These are phyloP conservation scores for Monilinia polystroma DNA, from an alignment of 2,329 filamentous ascomycete species.

Conservation along the genomic window DNA sequence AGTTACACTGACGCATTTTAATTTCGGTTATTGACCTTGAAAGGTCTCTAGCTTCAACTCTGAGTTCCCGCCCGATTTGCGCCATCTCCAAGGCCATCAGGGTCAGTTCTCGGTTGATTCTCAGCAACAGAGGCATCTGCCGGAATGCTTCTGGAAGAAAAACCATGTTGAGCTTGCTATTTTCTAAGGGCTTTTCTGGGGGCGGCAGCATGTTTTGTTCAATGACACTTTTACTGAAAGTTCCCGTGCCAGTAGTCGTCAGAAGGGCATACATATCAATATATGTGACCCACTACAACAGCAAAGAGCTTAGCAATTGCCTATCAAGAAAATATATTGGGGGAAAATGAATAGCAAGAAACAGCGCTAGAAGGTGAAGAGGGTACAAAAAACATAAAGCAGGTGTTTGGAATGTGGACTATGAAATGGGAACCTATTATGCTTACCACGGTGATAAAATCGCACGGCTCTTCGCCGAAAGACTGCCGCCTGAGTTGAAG, in stretches of 20 bases:
- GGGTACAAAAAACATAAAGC: background rate
- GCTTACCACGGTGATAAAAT: slow-evolving; percentile 49
- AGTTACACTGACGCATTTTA: background rate
- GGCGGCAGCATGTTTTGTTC: slow-evolving; percentile 49
- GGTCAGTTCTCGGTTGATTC: slow-evolving; percentile 33
- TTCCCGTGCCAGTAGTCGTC: slow-evolving; percentile 51
- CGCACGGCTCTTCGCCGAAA: slow-evolving; percentile 47
- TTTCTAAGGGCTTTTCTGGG: slow-evolving; percentile 26
- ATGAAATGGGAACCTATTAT: background rate
- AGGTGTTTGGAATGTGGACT: background rate
- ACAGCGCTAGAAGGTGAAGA: background rate
- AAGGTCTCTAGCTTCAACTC: slow-evolving; percentile 23
- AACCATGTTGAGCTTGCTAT: background rate
- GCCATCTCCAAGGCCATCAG: slow-evolving; percentile 32
- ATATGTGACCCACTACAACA: slow-evolving; percentile 47
- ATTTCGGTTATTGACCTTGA: background rate
- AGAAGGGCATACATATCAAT: slow-evolving; percentile 57
- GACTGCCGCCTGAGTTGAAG: slow-evolving; percentile 48
- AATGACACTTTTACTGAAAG: slow-evolving; percentile 48
- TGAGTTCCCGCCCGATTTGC: slow-evolving; percentile 29
- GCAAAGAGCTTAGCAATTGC: background rate
- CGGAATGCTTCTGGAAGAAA: background rate
- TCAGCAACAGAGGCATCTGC: slow-evolving; percentile 6
- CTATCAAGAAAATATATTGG: background rate
- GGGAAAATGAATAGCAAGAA: background rate